Conservation (phyloP, 257 asterid genomes). For the Hygrophila difformis region DNA sequence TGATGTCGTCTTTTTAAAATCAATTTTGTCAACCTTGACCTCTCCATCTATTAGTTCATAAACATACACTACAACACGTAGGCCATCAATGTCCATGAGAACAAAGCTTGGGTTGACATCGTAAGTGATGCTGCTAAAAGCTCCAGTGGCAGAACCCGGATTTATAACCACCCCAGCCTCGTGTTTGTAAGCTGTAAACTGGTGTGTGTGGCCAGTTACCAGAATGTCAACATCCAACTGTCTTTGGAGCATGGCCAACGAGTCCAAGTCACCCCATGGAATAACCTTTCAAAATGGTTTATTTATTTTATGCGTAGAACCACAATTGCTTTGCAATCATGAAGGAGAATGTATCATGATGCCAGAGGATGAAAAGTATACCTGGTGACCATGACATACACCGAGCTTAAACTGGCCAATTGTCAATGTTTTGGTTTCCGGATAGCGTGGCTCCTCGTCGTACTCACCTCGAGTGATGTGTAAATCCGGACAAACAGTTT, state of each 20-base stretch:
- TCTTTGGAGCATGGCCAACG: constrained; percentile 94
- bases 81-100: constrained; percentile 93
- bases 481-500: constrained; percentile 79
- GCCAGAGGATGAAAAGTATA: constrained; percentile 14
- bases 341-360: background rate
- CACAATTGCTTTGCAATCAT: background rate
- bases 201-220: constrained; percentile 93
- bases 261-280: constrained; percentile 97
- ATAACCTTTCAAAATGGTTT: constrained; percentile 44
- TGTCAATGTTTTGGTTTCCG: constrained; percentile 79
- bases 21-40: constrained; percentile 97
- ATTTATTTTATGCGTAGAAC: background rate
- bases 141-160: constrained; percentile 98
- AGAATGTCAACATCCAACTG: constrained; percentile 95
- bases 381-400: constrained; percentile 98
- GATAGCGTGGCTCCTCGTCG: constrained; percentile 85
- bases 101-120: constrained; percentile 97
- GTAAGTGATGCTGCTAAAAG: constrained; percentile 91
- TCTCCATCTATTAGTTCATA: constrained; percentile 95
- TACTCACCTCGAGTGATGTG: constrained; percentile 91
- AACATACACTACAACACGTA: constrained; percentile 91
- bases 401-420: constrained; percentile 96
- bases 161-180: constrained; percentile 97
- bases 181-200: constrained; percentile 91
- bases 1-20: constrained; percentile 81